A percentile compares a stretch with the other conserved stretches of the same genome.
These are phyloP conservation scores for Chytriomyces hyalinus DNA, from an alignment of 192 early-diverging fungal species.

Conservation along the genomic window DNA sequence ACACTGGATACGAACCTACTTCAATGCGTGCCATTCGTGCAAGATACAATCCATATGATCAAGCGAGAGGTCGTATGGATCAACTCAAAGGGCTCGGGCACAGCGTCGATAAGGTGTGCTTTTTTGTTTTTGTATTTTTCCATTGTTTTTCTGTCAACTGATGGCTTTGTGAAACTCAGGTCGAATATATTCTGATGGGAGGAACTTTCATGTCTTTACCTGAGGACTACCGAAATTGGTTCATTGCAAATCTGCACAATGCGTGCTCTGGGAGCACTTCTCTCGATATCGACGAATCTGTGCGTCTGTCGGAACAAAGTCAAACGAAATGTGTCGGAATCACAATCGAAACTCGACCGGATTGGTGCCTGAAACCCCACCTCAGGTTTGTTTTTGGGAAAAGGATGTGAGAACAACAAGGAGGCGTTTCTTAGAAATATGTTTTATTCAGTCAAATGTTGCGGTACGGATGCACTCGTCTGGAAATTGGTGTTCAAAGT, in stretches of 20 bases:
- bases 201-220: slow-evolving; percentile 98
- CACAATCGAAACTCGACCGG: slow-evolving; percentile 98
- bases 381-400: slow-evolving; percentile 47
- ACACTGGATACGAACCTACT: slow-evolving; percentile 99
- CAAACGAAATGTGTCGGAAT: slow-evolving; percentile 98
- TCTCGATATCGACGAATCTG: slow-evolving; percentile 95
- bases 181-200: slow-evolving; percentile 99
- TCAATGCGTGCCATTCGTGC: slow-evolving; percentile 98
- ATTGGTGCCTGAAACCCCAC: slow-evolving; percentile 98
- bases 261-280: slow-evolving; percentile 91
- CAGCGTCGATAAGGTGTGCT: slow-evolving; percentile 85
- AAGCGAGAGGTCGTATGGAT: slow-evolving; percentile 90
- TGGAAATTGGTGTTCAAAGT: slow-evolving; percentile 98
- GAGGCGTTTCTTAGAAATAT: neutral
- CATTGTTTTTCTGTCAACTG: neutral
- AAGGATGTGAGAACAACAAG: neutral
- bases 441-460: slow-evolving; percentile 85
- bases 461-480: slow-evolving; percentile 95
- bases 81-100: slow-evolving; percentile 93
- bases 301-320: slow-evolving; percentile 95
- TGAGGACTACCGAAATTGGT: slow-evolving; percentile 97
- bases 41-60: slow-evolving; percentile 97
- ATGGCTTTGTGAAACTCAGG: slow-evolving; percentile 18
- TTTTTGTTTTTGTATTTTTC: slow-evolving; percentile 2
- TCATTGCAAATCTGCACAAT: slow-evolving; percentile 96